Percentiles rank a stretch among this genome's conserved stretches.
These are phyloP conservation scores for Termitomyces sp. DNA, from an alignment of 768 basidiomycete genomes.

Conservation along the genomic window DNA sequence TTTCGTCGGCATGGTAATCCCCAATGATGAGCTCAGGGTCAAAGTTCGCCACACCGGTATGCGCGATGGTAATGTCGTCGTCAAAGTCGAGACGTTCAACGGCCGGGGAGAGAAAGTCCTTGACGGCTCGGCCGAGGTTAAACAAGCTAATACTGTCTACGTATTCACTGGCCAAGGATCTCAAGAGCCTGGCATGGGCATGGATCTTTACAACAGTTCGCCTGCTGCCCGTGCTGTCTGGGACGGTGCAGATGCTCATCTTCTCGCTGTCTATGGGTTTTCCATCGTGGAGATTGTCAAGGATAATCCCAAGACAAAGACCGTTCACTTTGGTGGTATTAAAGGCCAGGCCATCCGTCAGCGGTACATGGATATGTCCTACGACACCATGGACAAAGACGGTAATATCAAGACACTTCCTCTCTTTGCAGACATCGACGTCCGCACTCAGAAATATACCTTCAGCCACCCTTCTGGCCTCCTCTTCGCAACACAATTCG, in stretches of 20 bases:
- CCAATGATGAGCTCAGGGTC: slow-evolving; percentile 81
- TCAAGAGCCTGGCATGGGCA: slow-evolving; percentile 98
- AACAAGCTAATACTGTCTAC: slow-evolving; percentile 88
- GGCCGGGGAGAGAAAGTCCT: slow-evolving; percentile 86
- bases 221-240: slow-evolving; percentile 95
- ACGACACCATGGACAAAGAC: slow-evolving; percentile 95
- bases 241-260: slow-evolving; percentile 93
- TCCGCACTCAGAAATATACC: slow-evolving; percentile 94
- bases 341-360: slow-evolving; percentile 98
- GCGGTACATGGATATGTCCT: slow-evolving; percentile 99
- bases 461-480: slow-evolving; percentile 95
- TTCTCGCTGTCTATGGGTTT: slow-evolving; percentile 95
- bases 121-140: slow-evolving; percentile 88
- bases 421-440: slow-evolving; percentile 92
- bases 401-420: slow-evolving; percentile 95
- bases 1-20: slow-evolving; percentile 98
- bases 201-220: slow-evolving; percentile 93
- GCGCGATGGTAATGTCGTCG: slow-evolving; percentile 90
- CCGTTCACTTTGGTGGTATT: slow-evolving; percentile 98
- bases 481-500: slow-evolving; percentile 97
- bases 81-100: slow-evolving; percentile 85
- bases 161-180: slow-evolving; percentile 99
- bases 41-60: slow-evolving; percentile 88
- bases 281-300: slow-evolving; percentile 99
- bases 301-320: slow-evolving; percentile 97